Conservation (phyloP, 192 early-diverging fungal genomes). For the Backusella mclennaniae region DNA sequence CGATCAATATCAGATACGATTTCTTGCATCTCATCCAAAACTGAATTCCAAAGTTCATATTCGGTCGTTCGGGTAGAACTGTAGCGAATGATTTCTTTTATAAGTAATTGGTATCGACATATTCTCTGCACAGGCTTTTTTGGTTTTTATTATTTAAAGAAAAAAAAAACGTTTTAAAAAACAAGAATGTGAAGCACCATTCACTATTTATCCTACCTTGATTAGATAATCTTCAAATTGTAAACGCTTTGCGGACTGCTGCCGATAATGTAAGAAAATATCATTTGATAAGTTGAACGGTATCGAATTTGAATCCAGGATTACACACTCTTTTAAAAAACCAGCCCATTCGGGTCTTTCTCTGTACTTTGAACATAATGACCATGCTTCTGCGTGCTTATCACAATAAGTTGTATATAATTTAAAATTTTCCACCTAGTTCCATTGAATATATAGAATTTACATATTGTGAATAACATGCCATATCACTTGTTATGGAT, state of each 20-base stretch:
- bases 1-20: slow-evolving; percentile 42
- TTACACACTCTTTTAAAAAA: slow-evolving; percentile 25
- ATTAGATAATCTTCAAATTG: slow-evolving; percentile 39
- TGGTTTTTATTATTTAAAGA: not conserved
- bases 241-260: slow-evolving; percentile 10
- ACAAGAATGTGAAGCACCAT: not conserved
- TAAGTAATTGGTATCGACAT: slow-evolving; percentile 86
- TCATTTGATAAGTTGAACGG: not conserved
- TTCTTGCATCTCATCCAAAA: slow-evolving; percentile 34
- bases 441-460: not conserved
- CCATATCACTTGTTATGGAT: not conserved
- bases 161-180: not conserved
- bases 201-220: slow-evolving; percentile 18
- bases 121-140: slow-evolving; percentile 83
- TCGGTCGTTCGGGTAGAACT: slow-evolving; percentile 41
- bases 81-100: slow-evolving; percentile 57
- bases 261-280: not conserved
- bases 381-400: slow-evolving; percentile 19
- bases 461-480: not conserved
- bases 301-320: not conserved
- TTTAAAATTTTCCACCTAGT: slow-evolving; percentile 15
- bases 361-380: slow-evolving; percentile 24
- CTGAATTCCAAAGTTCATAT: slow-evolving; percentile 26
- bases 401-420: slow-evolving; percentile 26
- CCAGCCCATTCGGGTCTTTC: slow-evolving; percentile 23